Evolutionary conservation across 345 rosid genomes (phyloP).

Genomic region (Lepidium sativum): DNA sequence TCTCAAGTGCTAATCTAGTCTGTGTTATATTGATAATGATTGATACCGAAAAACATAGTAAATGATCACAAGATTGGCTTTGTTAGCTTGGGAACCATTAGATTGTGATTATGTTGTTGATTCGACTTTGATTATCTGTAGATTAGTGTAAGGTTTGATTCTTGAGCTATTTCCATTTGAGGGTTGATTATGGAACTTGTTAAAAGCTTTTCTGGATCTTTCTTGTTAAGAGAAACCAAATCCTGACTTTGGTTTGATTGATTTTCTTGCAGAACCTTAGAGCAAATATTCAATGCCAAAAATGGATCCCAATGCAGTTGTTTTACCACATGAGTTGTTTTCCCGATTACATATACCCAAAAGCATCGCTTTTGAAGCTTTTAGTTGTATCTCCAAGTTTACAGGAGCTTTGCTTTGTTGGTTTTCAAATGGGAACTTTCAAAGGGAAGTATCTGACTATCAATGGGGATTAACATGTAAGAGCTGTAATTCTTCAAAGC

Average conservation of each 20-base stretch:
- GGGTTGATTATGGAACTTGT: background rate
- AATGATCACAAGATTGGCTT: too few species aligned
- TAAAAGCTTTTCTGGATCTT: background rate
- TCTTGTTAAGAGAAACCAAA: background rate
- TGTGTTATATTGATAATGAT: too few species aligned
- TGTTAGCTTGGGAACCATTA: too few species aligned
- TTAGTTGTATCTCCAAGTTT: constrained; percentile 52
- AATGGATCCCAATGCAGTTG: too few species aligned
- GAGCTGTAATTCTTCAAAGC: constrained; percentile 25
- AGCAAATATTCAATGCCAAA: constrained; percentile 28
- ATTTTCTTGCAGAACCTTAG: constrained; percentile 9
- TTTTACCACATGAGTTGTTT: too few species aligned
- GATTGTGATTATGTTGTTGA: too few species aligned
- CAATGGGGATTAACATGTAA: constrained; percentile 26
- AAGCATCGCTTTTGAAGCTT: constrained; percentile 45
- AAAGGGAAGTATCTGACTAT: constrained; percentile 30
- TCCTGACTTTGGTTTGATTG: background rate
- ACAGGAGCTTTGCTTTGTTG: constrained; percentile 47
- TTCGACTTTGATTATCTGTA: background rate
- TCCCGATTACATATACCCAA: constrained; percentile 41
- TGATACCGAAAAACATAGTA: too few species aligned
- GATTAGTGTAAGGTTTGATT: background rate
- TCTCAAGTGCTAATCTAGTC: too few species aligned
- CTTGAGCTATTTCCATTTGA: background rate
- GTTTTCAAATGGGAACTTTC: constrained; percentile 48